Conservation (phyloP, 1,284 basidiomycete genomes). For the Chalciporus sp. region DNA sequence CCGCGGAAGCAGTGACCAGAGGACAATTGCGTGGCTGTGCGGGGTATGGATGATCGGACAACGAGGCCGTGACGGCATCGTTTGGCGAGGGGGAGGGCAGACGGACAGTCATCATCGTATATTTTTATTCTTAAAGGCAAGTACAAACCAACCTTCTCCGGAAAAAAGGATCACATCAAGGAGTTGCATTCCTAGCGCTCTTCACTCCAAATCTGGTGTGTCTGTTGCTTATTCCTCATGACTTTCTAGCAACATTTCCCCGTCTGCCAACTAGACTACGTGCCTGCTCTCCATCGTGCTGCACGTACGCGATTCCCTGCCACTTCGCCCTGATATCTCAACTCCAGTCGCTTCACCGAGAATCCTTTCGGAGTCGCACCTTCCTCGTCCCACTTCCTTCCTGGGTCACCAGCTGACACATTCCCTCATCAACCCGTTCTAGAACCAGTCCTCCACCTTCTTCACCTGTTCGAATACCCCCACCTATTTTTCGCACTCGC, state of each 20-base stretch:
- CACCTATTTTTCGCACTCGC: neutral
- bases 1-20: slow-evolving; percentile 6
- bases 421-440: neutral
- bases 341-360: neutral
- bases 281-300: neutral
- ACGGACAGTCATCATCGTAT: neutral
- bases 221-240: neutral
- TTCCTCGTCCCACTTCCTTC: neutral
- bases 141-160: neutral
- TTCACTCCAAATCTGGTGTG: neutral
- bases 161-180: neutral
- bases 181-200: no score
- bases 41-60: neutral
- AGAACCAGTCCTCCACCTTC: neutral
- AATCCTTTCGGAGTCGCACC: neutral
- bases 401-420: neutral
- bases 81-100: neutral
- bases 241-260: neutral
- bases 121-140: neutral
- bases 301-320: neutral
- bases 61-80: slow-evolving; percentile 1
- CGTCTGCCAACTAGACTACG: neutral
- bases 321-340: neutral
- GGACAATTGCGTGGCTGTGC: neutral
- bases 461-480: neutral